phyloP scores from a whole-genome alignment of 2,329 filamentous ascomycete species.

The Aspergillaceae sp. region DNA sequence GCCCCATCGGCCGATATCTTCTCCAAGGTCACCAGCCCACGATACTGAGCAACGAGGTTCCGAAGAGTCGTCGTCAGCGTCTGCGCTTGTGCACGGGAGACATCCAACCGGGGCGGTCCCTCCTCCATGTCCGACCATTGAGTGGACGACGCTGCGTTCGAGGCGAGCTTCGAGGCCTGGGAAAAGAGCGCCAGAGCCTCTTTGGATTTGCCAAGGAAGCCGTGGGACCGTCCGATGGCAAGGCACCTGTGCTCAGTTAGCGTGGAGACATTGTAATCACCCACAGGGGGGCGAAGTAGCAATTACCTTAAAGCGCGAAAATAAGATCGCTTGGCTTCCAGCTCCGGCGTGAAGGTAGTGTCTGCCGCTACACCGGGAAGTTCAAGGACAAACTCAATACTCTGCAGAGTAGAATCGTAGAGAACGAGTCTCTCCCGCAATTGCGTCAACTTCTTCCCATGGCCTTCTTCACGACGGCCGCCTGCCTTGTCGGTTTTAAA shows the following conservation, averaged over 20 bases:
- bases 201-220: slow-evolving; percentile 59
- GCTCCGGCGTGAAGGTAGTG: slow-evolving; percentile 61
- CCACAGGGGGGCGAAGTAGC: no score
- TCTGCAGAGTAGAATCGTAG: slow-evolving; percentile 86
- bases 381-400: slow-evolving; percentile 80
- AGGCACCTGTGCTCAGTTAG: slow-evolving; percentile 51
- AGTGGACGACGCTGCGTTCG: slow-evolving; percentile 44
- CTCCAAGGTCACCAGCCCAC: slow-evolving; percentile 76
- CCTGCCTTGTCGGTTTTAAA: slow-evolving; percentile 46
- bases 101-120: slow-evolving; percentile 57
- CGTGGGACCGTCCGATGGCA: slow-evolving; percentile 76
- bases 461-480: slow-evolving; percentile 54
- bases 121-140: slow-evolving; percentile 31
- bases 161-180: slow-evolving; percentile 57
- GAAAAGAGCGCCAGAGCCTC: slow-evolving; percentile 81
- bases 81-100: slow-evolving; percentile 52
- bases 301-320: slow-evolving; percentile 76
- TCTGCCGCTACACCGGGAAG: slow-evolving; percentile 86
- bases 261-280: no score
- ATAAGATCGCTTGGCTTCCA: slow-evolving; percentile 72
- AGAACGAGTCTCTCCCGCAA: slow-evolving; percentile 80
- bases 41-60: slow-evolving; percentile 68
- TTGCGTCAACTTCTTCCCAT: slow-evolving; percentile 66
- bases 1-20: slow-evolving; percentile 48
- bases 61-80: slow-evolving; percentile 56